These are phyloP conservation scores for Penicillium roqueforti DNA, from an alignment of 495 filamentous ascomycete species.

Conservation along the genomic window DNA sequence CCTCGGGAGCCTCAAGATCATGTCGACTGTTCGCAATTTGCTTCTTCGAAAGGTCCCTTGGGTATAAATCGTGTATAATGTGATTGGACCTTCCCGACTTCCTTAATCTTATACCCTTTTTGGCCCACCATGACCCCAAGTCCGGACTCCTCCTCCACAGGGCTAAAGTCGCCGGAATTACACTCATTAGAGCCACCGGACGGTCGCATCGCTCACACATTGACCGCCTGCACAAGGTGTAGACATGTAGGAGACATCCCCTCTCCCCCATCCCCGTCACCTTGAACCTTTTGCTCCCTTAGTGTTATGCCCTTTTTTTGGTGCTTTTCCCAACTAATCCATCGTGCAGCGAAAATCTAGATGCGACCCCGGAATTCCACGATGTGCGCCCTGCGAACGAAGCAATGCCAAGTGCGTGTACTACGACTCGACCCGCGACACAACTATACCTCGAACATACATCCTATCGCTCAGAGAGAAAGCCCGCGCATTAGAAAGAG, in stretches of 20 bases:
- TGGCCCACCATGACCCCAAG: slow-evolving; percentile 20
- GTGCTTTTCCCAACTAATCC: background rate
- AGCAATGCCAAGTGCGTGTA: slow-evolving; percentile 88
- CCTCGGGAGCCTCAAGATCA: slow-evolving; percentile 14
- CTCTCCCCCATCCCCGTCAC: slow-evolving; percentile 2
- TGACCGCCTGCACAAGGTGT: slow-evolving; percentile 84
- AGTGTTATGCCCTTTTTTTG: background rate
- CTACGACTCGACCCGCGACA: slow-evolving; percentile 77
- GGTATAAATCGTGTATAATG: slow-evolving; percentile 18
- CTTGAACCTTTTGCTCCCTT: background rate
- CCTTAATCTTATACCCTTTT: background rate
- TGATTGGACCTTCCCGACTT: slow-evolving; percentile 13
- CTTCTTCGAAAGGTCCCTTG: slow-evolving; percentile 7
- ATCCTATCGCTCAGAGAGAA: slow-evolving; percentile 82
- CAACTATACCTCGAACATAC: slow-evolving; percentile 75
- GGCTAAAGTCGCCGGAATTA: slow-evolving; percentile 25
- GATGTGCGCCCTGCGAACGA: slow-evolving; percentile 88
- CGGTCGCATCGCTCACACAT: slow-evolving; percentile 67
- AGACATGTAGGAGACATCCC: slow-evolving; percentile 59
- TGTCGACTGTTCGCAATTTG: slow-evolving; percentile 19
- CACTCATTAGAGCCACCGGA: slow-evolving; percentile 31
- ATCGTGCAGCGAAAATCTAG: slow-evolving; percentile 75
- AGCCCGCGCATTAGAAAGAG: slow-evolving; percentile 70
- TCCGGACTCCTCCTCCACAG: slow-evolving; percentile 11
- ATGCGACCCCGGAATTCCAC: slow-evolving; percentile 86